Evolutionary conservation across 2,329 filamentous ascomycete genomes (phyloP).

Genomic region (Ophiocordyceps camponoti-floridani): DNA sequence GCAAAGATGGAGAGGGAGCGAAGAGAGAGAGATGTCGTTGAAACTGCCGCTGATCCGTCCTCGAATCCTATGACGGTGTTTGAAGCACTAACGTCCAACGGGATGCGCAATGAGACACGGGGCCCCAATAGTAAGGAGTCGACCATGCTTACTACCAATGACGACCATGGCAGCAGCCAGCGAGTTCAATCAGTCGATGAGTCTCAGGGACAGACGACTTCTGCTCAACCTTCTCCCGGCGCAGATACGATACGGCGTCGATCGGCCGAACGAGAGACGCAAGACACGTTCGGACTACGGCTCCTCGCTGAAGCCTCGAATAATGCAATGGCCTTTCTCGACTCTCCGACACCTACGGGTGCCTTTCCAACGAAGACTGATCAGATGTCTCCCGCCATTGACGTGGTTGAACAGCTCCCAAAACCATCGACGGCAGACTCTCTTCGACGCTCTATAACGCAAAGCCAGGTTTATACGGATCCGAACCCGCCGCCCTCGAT

Average conservation of each 20-base stretch:
- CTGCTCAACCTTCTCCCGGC: slow-evolving; percentile 31
- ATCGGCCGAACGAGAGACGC: slow-evolving; percentile 24
- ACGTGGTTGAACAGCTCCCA: neutral
- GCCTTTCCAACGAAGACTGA: neutral
- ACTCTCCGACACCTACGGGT: neutral
- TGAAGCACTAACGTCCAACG: slow-evolving; percentile 14
- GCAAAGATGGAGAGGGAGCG: slow-evolving; percentile 26
- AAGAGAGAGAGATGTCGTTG: slow-evolving; percentile 14
- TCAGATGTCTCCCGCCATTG: neutral
- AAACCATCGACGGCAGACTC: neutral
- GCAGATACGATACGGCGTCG: slow-evolving; percentile 30
- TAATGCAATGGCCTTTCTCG: neutral
- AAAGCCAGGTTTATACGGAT: neutral
- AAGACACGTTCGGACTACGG: neutral
- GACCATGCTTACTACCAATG: neutral
- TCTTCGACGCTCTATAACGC: neutral
- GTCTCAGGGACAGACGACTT: slow-evolving; percentile 10
- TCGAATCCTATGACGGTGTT: slow-evolving; percentile 6
- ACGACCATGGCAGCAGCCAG: slow-evolving; percentile 1
- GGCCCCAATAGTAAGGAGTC: slow-evolving; percentile 21
- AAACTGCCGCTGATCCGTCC: slow-evolving; percentile 12
- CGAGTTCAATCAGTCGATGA: slow-evolving; percentile 1
- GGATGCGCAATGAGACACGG: slow-evolving; percentile 14
- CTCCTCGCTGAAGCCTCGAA: neutral
- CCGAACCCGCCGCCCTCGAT: neutral